Base-by-base conservation (phyloP, 495 filamentous ascomycete species). In the Barbatosphaeria neglecta region DNA sequence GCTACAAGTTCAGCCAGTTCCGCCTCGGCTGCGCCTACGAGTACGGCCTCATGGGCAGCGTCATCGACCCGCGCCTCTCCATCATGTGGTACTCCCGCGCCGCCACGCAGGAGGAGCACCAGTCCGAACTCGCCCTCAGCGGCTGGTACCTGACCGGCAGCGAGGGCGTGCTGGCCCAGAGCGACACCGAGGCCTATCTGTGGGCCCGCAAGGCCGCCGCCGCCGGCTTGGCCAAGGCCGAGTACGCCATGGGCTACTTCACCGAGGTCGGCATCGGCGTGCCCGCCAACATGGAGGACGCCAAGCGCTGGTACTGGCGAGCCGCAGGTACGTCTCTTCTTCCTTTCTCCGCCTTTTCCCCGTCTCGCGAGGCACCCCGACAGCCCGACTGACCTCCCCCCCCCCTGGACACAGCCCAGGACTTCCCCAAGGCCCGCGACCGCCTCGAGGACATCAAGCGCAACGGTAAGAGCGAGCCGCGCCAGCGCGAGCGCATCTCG, bases 221-320 rank as follows among this genome's bases (percentile, higher is more conserved):
- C 39, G 81, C 84, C 10, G 87, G 89, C 6, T 65, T 95, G 27
- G 77, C 82, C 4, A 97, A 97, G 71, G 92, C 90, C 0, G 84
- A 96, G 64, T 96, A 95, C 70, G 92, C 92, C 0, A 90, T 98
- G 87, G 92, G 92, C 2, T 96, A 96, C 61, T 97, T 92, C 53
- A 94, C 88, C 0, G 92, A 98, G 63, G 83, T 88, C 24, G 92
- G 92, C 0, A 96, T 98, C 51, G 92, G 92, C n/a, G 78, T 83
- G 43, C 72, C 80, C 22, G 77, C 83, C 4, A 89, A 88, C 60
- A 49, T 95, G 51, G 92, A 98, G 55, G 92, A 95, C 67, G 92
- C 90, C 17, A 95, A 95, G 70, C 76, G 87, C 55, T 98, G 92
- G 92, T 98, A 98, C 68, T 95, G 89, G 77, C 77, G 90, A 65